Evolutionary conservation across 2,329 filamentous ascomycete genomes (phyloP).

Genomic region (Monosporascus sp.): DNA sequence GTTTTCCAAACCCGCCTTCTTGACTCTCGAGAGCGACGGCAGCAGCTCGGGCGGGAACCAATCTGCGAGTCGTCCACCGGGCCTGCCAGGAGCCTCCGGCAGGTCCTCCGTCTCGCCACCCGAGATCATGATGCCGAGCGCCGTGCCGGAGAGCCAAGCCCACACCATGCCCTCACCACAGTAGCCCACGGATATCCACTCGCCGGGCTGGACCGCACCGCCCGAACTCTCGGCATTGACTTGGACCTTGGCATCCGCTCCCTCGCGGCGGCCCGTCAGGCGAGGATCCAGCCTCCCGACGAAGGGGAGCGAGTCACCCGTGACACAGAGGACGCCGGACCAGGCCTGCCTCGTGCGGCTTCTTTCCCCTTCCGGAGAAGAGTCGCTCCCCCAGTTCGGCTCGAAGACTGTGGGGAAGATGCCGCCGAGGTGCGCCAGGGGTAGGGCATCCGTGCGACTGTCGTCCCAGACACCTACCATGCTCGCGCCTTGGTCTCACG

Average conservation of each 20-base stretch:
- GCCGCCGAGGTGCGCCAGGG: constrained; percentile 33
- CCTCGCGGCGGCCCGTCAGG: constrained; percentile 20
- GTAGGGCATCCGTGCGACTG: constrained; percentile 31
- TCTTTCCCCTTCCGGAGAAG: constrained; percentile 6
- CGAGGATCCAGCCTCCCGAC: constrained; percentile 37
- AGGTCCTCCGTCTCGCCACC: constrained; percentile 29
- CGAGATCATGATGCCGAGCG: constrained; percentile 40
- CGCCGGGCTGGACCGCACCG: constrained; percentile 22
- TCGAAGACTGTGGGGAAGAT: constrained; percentile 38
- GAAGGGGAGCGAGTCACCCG: constrained; percentile 43
- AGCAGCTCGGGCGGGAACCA: constrained; percentile 37
- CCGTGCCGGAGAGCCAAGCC: constrained; percentile 46
- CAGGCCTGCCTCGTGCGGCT: constrained; percentile 35
- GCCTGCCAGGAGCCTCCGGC: constrained; percentile 26
- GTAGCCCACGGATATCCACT: constrained; percentile 49
- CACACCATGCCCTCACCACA: constrained; percentile 49
- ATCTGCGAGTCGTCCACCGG: constrained; percentile 27
- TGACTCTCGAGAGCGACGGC: constrained; percentile 28
- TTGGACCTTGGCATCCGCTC: neutral
- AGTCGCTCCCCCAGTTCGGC: constrained; percentile 27
- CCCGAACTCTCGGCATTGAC: neutral
- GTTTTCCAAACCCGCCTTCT: constrained; percentile 30
- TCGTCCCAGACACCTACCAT: constrained; percentile 45
- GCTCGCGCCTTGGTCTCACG: constrained; percentile 35
- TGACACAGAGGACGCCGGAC: constrained; percentile 44